Conservation (phyloP, 495 filamentous ascomycete genomes). For the Letharia lupina region DNA sequence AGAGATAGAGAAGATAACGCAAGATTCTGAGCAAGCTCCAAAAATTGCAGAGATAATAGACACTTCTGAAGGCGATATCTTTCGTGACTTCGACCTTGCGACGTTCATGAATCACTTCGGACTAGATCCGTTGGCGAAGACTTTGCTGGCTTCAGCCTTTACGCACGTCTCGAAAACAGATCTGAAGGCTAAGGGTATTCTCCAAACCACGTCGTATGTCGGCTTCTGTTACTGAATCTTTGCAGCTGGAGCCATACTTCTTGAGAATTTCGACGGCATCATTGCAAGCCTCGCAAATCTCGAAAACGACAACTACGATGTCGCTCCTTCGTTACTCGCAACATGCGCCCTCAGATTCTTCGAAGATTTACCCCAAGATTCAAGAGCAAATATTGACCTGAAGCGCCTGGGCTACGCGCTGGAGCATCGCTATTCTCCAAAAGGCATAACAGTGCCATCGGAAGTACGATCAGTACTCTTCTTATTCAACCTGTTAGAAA, state of each 20-base stretch:
- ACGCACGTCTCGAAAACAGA: conserved; percentile 70
- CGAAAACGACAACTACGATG: conserved; percentile 47
- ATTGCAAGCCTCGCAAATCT: conserved; percentile 54
- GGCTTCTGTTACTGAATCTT: conserved; percentile 27
- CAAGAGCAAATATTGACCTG: conserved; percentile 61
- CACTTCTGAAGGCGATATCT: conserved; percentile 75
- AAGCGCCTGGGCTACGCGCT: conserved; percentile 57
- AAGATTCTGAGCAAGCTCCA: conserved; percentile 69
- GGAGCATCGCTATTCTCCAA: conserved; percentile 55
- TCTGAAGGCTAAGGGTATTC: conserved; percentile 78
- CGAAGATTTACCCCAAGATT: conserved; percentile 70
- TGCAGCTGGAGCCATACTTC: conserved; percentile 73
- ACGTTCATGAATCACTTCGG: conserved; percentile 92
- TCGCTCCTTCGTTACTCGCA: conserved; percentile 57
- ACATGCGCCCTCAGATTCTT: conserved; percentile 73
- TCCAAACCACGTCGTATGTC: conserved; percentile 10
- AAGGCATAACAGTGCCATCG: conserved; percentile 53
- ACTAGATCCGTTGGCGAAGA: conserved; percentile 77
- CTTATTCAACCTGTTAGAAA: conserved; percentile 60
- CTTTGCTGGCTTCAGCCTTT: conserved; percentile 80
- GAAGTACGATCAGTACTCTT: conserved; percentile 68
- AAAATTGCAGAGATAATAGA: conserved; percentile 93
- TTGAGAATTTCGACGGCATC: conserved; percentile 64
- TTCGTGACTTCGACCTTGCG: conserved; percentile 86
- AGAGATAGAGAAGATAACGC: conserved; percentile 77